A percentile compares a stretch with the other conserved stretches of the same genome.
Evolutionary conservation across 306 rosid species (phyloP).

Genomic region (Inga leiocalycina): DNA sequence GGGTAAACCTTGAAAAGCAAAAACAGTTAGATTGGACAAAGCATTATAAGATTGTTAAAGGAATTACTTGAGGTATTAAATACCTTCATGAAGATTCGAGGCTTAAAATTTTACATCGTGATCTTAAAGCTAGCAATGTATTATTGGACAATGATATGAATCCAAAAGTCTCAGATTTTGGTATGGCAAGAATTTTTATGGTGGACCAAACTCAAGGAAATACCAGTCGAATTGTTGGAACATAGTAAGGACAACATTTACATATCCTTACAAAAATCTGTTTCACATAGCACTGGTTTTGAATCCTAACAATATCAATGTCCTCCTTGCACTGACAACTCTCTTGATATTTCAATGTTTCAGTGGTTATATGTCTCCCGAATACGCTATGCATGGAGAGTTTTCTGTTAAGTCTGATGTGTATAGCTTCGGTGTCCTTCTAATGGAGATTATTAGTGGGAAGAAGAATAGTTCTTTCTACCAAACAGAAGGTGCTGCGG

Average conservation of each 20-base stretch:
- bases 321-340: not conserved
- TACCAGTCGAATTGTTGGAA: conserved; percentile 36
- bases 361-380: not conserved
- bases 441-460: not conserved
- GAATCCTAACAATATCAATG: too few relatives aligned
- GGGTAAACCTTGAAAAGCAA: too few relatives aligned
- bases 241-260: conserved; percentile 33
- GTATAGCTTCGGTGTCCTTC: conserved; percentile 4
- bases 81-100: too few relatives aligned
- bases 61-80: too few relatives aligned
- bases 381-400: not conserved
- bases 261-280: too few relatives aligned
- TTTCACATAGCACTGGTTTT: too few relatives aligned
- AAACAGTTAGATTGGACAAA: too few relatives aligned
- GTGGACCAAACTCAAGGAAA: conserved; percentile 28
- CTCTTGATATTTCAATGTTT: not conserved
- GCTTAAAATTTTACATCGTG: conserved; percentile 31
- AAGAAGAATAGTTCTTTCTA: too few relatives aligned
- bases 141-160: conserved; percentile 39
- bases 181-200: conserved; percentile 37
- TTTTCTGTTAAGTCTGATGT: not conserved
- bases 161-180: conserved; percentile 51
- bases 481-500: too few relatives aligned
- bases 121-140: conserved; percentile 38
- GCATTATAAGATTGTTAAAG: too few relatives aligned